Evolutionary conservation across 805 yeast species (phyloP), one percentile per base, ranked within the genome.

Genomic region (Yamadazyma sp.): DNA sequence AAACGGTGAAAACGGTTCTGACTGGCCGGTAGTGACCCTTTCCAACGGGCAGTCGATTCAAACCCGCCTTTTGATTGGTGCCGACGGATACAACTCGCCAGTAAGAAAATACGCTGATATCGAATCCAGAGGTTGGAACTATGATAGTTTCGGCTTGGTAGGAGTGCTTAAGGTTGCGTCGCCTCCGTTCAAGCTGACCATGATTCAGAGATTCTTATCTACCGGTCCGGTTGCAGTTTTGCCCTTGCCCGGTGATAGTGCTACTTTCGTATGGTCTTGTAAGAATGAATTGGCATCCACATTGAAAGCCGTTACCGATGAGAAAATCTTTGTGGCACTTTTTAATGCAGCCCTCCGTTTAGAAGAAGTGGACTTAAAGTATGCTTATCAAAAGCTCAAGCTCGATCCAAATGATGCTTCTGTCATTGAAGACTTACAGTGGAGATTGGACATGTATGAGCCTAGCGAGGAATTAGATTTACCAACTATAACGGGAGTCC

Each of bases 81-180:
- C 96, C 26, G 99, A 93, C 58, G 99, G 99, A 1, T 88, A 80
- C 58, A 87, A 89, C 58, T 89, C 97, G 1, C 96, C 97, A 0
- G 98, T 85, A 5, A 74, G 97, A 32, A 71, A 75, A 45, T 90
- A 75, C 53, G 83, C 97, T 0, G 80, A 77, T 2, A 89, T 93
- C 38, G 82, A 80, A 54, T 78, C 95, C 2, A 73, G 95, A 32
- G 99, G 99, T 11, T 93, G 98, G 98, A 77, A 76, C 34, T 93
- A 93, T 61, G 71, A 82, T 48, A 73, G 87, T 33, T 86, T 81
- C 64, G 99, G 98, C 1, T 81, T 90, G n/a, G 99, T 93, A 3
- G 96, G 93, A 0, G 84, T 96, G 0, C 60, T 93, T 54, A 78
- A 81, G 46, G 67, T 86, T 31, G 88, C 81, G 49, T 13, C 43